Base-by-base conservation (phyloP, 441 rosid species). In the Pelargonium citronellum region DNA sequence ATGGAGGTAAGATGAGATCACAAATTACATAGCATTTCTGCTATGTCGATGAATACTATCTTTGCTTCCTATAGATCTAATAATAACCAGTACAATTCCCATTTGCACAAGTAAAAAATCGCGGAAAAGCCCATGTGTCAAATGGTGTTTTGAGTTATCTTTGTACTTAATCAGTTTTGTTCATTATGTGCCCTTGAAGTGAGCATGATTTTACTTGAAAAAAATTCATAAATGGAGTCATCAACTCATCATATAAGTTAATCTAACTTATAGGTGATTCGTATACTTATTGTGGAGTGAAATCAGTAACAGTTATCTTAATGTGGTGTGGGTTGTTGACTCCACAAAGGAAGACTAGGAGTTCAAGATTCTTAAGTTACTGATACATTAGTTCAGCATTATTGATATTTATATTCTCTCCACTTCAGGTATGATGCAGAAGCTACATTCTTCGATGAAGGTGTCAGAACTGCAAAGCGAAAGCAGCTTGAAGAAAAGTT, bases 401-500 rank as follows among this genome's bases (percentile, higher is more conserved):
- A 46, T 66, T 71, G 19, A 17, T 16, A 24, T 63, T 34, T 34
- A 12, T 39, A 51, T 70, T 79, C 64, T 7, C 74, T 24, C 71
- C 2, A 68, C 61, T 47, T 73, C 62, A 96, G 99, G 83, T 96
- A 93, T 79, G 98, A 89, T 57, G 72, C 73, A 3, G 98, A 96
- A 80, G 97, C 90, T 44, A 70, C 80, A 41, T 96, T 85, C 81
- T 96, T 96, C 80, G 98, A 96, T 3, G 98, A 91, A 80, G 82
- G 91, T 82, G 99, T 96, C 73, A 87, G 98, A 86, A 82, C 91
- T 43, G 77, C 92, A 46, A 96, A 96, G 82, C 73, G 87, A 67
- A 84, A 90, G 79, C 94, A 85, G 78, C 92, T 95, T 74, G 87
- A 91, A 83, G 97, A 87, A 72, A 92, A 89, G 78, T 78, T 95